Evolutionary conservation across 106 monocot species (phyloP).

Genomic region (Vanilla planifolia): DNA sequence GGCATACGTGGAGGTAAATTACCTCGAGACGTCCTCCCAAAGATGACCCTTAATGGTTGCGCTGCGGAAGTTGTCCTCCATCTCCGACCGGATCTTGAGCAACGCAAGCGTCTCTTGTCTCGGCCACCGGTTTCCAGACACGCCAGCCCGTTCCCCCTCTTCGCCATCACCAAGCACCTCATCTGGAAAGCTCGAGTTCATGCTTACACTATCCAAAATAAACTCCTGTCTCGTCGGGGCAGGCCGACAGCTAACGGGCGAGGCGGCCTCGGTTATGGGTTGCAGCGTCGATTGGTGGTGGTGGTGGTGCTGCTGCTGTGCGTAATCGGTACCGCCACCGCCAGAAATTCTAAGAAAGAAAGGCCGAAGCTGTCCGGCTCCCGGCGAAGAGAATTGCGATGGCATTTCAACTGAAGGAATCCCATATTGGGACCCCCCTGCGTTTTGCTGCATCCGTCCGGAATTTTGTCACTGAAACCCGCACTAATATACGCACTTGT

Average conservation of each 20-base stretch:
- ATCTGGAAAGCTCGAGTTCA: constrained; percentile 11
- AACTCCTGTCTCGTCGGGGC: constrained; percentile 15
- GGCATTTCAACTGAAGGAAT: constrained; percentile 32
- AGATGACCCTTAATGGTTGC: constrained; percentile 72
- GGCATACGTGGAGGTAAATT: background rate
- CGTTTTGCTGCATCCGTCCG: constrained; percentile 24
- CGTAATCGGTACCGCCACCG: too few species aligned
- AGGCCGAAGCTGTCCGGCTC: background rate
- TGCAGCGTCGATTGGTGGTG: too few species aligned
- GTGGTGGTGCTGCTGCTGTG: too few species aligned
- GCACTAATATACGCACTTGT: background rate
- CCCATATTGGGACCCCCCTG: constrained; percentile 59
- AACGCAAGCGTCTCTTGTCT: constrained; percentile 64
- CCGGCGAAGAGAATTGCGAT: background rate
- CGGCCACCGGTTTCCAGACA: constrained; percentile 60
- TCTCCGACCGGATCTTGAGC: constrained; percentile 71
- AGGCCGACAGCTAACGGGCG: constrained; percentile 32
- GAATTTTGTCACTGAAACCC: background rate
- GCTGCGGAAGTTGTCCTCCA: constrained; percentile 72
- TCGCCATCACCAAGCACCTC: constrained; percentile 29
- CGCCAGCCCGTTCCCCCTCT: constrained; percentile 23
- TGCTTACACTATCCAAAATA: background rate
- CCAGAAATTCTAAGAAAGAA: constrained; percentile 3
- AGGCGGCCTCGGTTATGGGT: constrained; percentile 21
- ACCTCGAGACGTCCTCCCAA: constrained; percentile 82